Conservation (phyloP, 305 asterid genomes). For the Fraxinus angustifolia region DNA sequence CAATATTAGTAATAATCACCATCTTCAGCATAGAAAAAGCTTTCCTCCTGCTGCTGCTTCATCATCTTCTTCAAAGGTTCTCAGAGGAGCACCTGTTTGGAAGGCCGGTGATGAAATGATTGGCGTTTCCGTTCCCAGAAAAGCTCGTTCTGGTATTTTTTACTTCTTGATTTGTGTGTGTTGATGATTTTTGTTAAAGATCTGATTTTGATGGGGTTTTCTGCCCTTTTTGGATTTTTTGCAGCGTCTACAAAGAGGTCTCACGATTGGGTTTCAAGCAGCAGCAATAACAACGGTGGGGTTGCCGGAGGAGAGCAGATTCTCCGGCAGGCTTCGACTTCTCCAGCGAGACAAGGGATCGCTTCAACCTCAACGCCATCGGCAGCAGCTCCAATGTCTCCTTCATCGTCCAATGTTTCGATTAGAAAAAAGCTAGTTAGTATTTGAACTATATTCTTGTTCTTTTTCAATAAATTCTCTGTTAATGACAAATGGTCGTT, state of each 20-base stretch:
- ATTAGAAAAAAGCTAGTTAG: slow-evolving; percentile 75
- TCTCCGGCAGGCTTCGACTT: slow-evolving; percentile 51
- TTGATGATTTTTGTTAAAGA: slow-evolving; percentile 4
- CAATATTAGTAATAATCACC: slow-evolving; percentile 34
- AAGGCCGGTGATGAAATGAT: slow-evolving; percentile 92
- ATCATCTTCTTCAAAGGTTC: slow-evolving; percentile 37
- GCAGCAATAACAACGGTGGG: slow-evolving; percentile 44
- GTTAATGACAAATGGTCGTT: background rate
- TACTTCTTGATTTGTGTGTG: background rate
- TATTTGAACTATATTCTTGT: slow-evolving; percentile 12
- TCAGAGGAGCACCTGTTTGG: slow-evolving; percentile 75
- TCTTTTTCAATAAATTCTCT: background rate
- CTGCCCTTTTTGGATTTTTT: slow-evolving; percentile 3
- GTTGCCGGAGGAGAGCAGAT: slow-evolving; percentile 53
- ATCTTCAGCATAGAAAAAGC: slow-evolving; percentile 66
- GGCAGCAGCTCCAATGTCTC: slow-evolving; percentile 67
- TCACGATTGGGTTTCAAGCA: slow-evolving; percentile 75
- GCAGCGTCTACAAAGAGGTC: slow-evolving; percentile 84
- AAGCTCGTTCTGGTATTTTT: slow-evolving; percentile 80
- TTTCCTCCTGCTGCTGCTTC: slow-evolving; percentile 48
- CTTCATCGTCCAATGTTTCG: slow-evolving; percentile 82
- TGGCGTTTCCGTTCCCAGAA: slow-evolving; percentile 88
- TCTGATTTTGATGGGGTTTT: slow-evolving; percentile 15
- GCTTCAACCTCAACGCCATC: slow-evolving; percentile 38
- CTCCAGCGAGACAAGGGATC: slow-evolving; percentile 59